Evolutionary conservation across 2,329 filamentous ascomycete species (phyloP).

Genomic region (Xylariaceae sp.): DNA sequence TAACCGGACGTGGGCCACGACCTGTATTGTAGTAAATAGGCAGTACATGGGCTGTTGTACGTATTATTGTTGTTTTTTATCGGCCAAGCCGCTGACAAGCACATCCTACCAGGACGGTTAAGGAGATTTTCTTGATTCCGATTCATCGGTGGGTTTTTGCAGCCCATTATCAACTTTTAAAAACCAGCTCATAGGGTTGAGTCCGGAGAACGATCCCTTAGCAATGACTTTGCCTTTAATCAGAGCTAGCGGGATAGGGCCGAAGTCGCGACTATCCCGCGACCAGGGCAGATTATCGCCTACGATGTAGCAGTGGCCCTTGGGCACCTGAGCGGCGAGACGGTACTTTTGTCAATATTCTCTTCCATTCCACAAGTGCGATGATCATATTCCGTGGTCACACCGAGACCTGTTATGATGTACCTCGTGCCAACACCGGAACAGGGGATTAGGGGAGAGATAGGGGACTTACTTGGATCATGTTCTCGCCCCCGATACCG

Average conservation of each 20-base stretch:
- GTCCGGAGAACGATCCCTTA: constrained; percentile 36
- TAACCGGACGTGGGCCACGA: not conserved
- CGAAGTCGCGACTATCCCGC: constrained; percentile 80
- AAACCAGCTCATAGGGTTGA: constrained; percentile 48
- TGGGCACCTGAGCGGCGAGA: constrained; percentile 60
- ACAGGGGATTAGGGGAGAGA: not conserved
- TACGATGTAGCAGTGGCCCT: constrained; percentile 86
- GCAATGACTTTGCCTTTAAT: constrained; percentile 78
- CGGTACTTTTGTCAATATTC: not conserved
- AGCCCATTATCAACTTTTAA: constrained; percentile 46
- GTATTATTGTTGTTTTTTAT: not conserved
- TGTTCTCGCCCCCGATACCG: constrained; percentile 36
- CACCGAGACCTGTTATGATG: not conserved
- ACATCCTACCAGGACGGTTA: not conserved
- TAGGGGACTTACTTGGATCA: constrained; percentile 59
- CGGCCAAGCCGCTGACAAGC: not conserved
- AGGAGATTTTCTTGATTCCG: not conserved
- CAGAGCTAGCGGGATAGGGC: constrained; percentile 79
- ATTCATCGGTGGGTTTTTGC: constrained; percentile 12
- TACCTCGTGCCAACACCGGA: not conserved
- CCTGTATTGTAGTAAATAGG: not conserved
- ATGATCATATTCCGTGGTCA: not conserved
- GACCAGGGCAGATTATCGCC: constrained; percentile 86
- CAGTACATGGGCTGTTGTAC: constrained; percentile 4
- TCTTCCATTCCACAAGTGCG: not conserved